Evolutionary conservation across 768 basidiomycete genomes (phyloP).

Genomic region (Gyrodon lividus): DNA sequence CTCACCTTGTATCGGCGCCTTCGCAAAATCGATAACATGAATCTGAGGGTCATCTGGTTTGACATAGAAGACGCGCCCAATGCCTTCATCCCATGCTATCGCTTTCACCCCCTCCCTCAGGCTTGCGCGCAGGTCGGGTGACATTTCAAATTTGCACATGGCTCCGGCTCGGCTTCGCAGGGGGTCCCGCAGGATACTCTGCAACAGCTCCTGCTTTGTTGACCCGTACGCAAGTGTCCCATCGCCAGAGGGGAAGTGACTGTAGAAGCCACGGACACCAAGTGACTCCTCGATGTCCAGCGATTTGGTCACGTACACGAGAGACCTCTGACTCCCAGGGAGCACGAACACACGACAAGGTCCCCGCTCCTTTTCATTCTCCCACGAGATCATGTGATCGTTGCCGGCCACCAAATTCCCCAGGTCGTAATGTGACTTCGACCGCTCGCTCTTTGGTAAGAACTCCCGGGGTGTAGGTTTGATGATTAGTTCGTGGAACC

Average conservation of each 20-base stretch:
- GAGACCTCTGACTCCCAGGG: slow-evolving; percentile 32
- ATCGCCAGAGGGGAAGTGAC: slow-evolving; percentile 37
- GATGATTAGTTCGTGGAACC: slow-evolving; percentile 29
- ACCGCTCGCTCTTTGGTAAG: slow-evolving; percentile 23
- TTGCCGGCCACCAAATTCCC: slow-evolving; percentile 24
- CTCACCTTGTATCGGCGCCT: slow-evolving; percentile 34
- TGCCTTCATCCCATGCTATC: slow-evolving; percentile 65
- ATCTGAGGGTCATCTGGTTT: slow-evolving; percentile 40
- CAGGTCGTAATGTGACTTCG: slow-evolving; percentile 30
- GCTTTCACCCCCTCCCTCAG: slow-evolving; percentile 39
- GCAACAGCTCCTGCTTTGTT: slow-evolving; percentile 17
- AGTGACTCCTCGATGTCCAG: slow-evolving; percentile 27
- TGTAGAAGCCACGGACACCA: slow-evolving; percentile 31
- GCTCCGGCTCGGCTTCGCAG: slow-evolving; percentile 15
- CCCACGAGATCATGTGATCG: slow-evolving; percentile 28
- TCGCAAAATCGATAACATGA: slow-evolving; percentile 50
- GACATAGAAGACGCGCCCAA: slow-evolving; percentile 57
- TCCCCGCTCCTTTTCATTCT: slow-evolving; percentile 20
- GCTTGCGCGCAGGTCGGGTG: slow-evolving; percentile 16
- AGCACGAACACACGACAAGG: slow-evolving; percentile 31
- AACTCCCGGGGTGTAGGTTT: slow-evolving; percentile 24
- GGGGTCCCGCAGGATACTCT: slow-evolving; percentile 22
- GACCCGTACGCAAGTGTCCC: slow-evolving; percentile 24
- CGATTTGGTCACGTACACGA: slow-evolving; percentile 28
- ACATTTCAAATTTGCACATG: slow-evolving; percentile 27